Conservation (phyloP, 1,139 yeast species). For the Yamadazyma triangularis region DNA sequence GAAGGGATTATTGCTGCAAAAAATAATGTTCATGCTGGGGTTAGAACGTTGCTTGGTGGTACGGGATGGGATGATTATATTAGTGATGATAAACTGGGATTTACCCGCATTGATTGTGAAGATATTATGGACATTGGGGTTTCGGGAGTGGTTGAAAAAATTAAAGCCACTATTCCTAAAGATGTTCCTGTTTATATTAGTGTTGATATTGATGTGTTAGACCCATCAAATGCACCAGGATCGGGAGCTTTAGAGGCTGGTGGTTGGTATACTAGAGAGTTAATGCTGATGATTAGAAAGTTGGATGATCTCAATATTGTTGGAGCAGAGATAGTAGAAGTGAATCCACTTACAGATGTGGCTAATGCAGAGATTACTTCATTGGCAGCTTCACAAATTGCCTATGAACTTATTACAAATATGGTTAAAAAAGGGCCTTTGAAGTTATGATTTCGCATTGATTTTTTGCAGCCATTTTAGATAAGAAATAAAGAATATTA, state of each 20-base stretch:
- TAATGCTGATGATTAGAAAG: conserved; percentile 38
- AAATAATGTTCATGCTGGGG: conserved; percentile 28
- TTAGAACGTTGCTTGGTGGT: conserved; percentile 17
- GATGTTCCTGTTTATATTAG: conserved; percentile 40
- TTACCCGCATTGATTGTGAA: conserved; percentile 11
- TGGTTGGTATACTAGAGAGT: conserved; percentile 45
- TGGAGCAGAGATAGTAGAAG: conserved; percentile 53
- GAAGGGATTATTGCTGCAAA: conserved; percentile 11
- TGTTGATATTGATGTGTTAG: conserved; percentile 50
- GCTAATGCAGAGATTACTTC: conserved; percentile 1
- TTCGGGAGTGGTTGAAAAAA: conserved; percentile 10
- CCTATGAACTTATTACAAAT: conserved; percentile 60
- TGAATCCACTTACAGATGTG: conserved; percentile 9
- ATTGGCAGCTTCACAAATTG: conserved; percentile 69
- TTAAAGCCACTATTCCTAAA: conserved; percentile 7
- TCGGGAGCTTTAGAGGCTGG: conserved; percentile 53
- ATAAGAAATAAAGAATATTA: too few relatives aligned
- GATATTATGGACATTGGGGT: conserved; percentile 14
- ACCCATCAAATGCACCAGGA: conserved; percentile 47
- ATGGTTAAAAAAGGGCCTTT: conserved; percentile 16
- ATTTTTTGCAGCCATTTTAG: too few relatives aligned
- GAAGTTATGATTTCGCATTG: too few relatives aligned
- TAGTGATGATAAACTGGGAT: conserved; percentile 12
- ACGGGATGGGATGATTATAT: conserved; percentile 20
- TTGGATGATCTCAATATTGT: conserved; percentile 40